Percentiles rank a stretch among this genome's conserved stretches.
These are phyloP conservation scores for Lactarius vividus DNA, from an alignment of 768 basidiomycete species.

Conservation along the genomic window DNA sequence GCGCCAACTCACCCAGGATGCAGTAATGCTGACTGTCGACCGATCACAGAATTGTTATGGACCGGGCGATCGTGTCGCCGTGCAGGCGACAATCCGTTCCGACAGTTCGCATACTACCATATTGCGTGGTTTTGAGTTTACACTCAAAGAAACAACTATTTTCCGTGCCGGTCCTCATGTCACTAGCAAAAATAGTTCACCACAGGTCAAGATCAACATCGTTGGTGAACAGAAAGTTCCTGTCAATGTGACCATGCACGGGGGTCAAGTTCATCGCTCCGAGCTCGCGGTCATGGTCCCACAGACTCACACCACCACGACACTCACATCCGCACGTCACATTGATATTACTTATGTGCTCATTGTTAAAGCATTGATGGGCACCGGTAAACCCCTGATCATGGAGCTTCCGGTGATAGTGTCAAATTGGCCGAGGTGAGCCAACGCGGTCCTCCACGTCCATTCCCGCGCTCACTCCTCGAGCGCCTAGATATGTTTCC, in stretches of 20 bases:
- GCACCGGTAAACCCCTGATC: constrained; percentile 56
- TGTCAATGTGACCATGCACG: constrained; percentile 70
- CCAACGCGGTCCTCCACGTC: constrained; percentile 11
- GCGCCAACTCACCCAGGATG: constrained; percentile 63
- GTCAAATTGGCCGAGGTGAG: constrained; percentile 84
- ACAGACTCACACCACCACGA: constrained; percentile 72
- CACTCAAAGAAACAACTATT: constrained; percentile 72
- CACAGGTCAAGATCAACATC: constrained; percentile 50
- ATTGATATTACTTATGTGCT: constrained; percentile 84
- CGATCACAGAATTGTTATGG: constrained; percentile 80
- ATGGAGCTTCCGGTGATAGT: constrained; percentile 79
- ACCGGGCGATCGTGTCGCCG: constrained; percentile 75
- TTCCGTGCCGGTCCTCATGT: constrained; percentile 62
- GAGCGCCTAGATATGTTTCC: constrained; percentile 56
- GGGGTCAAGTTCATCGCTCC: constrained; percentile 65
- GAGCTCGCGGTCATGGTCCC: constrained; percentile 74
- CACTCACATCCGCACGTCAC: constrained; percentile 76
- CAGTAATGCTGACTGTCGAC: constrained; percentile 71
- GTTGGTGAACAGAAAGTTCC: constrained; percentile 72
- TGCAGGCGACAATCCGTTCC: constrained; percentile 70
- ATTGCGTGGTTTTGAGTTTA: constrained; percentile 81
- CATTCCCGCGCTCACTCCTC: constrained; percentile 9
- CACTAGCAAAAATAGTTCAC: constrained; percentile 55
- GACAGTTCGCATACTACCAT: constrained; percentile 65
- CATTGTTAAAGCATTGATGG: constrained; percentile 74